Evolutionary conservation across 306 rosid genomes (phyloP).

Genomic region (Leucaena leucocephala): DNA sequence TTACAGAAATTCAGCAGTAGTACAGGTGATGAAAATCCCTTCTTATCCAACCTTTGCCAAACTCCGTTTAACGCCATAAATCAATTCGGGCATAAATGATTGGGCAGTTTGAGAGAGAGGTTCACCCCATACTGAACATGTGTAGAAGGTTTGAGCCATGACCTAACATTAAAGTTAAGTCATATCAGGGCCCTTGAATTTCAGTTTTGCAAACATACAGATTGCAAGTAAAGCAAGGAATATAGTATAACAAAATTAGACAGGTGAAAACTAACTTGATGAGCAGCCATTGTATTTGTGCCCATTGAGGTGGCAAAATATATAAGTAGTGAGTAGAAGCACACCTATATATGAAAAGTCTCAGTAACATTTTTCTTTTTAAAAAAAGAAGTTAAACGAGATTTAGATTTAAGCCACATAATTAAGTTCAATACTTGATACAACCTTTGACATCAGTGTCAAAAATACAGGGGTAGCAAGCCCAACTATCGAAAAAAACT

Average conservation of each 20-base stretch:
- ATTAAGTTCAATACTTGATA: constrained; percentile 24
- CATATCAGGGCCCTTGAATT: constrained; percentile 33
- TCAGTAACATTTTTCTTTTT: neutral
- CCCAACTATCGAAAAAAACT: constrained; percentile 56
- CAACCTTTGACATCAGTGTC: constrained; percentile 85
- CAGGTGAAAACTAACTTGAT: constrained; percentile 64
- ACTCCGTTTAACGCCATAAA: constrained; percentile 65
- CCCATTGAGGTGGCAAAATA: constrained; percentile 92
- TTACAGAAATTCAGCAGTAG: neutral
- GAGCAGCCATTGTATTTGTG: constrained; percentile 88
- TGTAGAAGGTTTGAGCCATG: constrained; percentile 76
- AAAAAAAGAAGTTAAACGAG: constrained; percentile 15
- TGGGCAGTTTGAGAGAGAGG: constrained; percentile 98
- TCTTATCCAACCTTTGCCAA: constrained; percentile 63
- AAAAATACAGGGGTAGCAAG: constrained; percentile 84
- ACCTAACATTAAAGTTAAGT: constrained; percentile 56
- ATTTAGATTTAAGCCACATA: constrained; percentile 7
- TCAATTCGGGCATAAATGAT: constrained; percentile 88
- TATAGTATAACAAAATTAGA: constrained; percentile 1
- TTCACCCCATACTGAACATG: constrained; percentile 96
- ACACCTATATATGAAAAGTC: constrained; percentile 59
- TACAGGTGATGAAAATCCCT: constrained; percentile 4
- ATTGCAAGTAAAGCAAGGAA: constrained; percentile 36
- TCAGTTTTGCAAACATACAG: constrained; percentile 29
- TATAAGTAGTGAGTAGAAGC: constrained; percentile 72